These are phyloP conservation scores for Schizochytrium sp. DNA, from an alignment of 108 stramenopile genomes.

Conservation along the genomic window DNA sequence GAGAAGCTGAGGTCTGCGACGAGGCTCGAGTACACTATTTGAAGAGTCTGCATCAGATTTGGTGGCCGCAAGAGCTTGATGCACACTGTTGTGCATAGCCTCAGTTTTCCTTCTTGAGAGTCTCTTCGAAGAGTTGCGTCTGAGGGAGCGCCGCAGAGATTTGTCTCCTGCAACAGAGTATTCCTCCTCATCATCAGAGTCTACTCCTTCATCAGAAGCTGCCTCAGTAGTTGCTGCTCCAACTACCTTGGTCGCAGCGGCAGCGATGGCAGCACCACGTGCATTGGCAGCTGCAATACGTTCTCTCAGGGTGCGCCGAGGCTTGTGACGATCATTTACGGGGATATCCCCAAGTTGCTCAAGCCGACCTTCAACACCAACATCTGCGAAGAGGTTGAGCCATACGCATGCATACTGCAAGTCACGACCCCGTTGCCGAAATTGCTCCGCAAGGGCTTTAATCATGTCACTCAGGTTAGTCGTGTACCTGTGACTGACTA, in stretches of 20 bases:
- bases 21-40: neutral
- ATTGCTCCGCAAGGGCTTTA: neutral
- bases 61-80: neutral
- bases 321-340: neutral
- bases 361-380: conserved; percentile 9
- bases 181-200: neutral
- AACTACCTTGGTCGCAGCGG: neutral
- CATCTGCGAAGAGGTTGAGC: conserved; percentile 18
- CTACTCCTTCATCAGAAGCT: neutral
- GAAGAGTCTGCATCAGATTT: neutral
- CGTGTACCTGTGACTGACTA: neutral
- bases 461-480: conserved; percentile 14
- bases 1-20: neutral
- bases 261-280: conserved; percentile 6
- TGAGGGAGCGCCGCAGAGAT: neutral
- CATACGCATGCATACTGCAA: neutral
- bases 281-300: conserved; percentile 9
- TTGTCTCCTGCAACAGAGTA: neutral
- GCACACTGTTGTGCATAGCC: neutral
- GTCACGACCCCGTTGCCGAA: neutral
- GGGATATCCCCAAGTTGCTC: neutral
- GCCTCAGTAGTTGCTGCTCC: conserved; percentile 12
- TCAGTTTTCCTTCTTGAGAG: neutral
- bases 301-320: neutral
- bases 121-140: neutral